These are phyloP conservation scores for Schizosaccharomyces pombe DNA, from an alignment of 805 yeast genomes.

Conservation along the genomic window DNA sequence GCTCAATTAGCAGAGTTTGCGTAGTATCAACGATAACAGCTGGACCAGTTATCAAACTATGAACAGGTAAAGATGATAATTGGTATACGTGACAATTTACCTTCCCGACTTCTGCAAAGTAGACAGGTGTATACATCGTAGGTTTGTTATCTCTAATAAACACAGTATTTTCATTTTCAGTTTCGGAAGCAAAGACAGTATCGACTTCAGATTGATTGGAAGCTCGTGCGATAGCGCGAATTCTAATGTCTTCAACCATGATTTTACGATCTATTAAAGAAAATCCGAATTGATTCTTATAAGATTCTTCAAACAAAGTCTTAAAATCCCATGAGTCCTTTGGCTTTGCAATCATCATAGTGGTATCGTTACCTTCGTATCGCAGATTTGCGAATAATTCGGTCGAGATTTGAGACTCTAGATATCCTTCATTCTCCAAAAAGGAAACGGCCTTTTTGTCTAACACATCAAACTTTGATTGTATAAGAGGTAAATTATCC, in stretches of 20 bases:
- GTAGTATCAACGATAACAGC: too few species aligned
- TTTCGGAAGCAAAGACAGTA: too few species aligned
- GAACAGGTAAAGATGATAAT: too few species aligned
- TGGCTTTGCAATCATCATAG: conserved; percentile 34
- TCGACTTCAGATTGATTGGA: too few species aligned
- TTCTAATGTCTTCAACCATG: conserved; percentile 48
- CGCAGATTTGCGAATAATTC: conserved; percentile 57
- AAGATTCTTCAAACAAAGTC: conserved; percentile 29
- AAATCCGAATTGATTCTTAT: conserved; percentile 54
- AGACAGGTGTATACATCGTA: too few species aligned
- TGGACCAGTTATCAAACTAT: too few species aligned
- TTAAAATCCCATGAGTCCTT: conserved; percentile 17
- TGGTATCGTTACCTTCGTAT: conserved; percentile 76
- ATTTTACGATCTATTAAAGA: conserved; percentile 31
- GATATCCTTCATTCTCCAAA: conserved; percentile 31
- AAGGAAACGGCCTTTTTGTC: conserved; percentile 20
- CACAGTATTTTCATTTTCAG: too few species aligned
- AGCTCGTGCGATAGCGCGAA: too few species aligned
- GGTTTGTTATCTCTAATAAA: too few species aligned
- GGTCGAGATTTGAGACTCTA: conserved; percentile 21
- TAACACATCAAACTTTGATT: conserved; percentile 25
- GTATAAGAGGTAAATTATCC: conserved; percentile 16
- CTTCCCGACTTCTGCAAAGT: too few species aligned
- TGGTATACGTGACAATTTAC: too few species aligned
- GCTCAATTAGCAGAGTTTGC: conserved; percentile 46